Conservation (phyloP, 108 stramenopile species). For the Cafeteria roenbergensis region DNA sequence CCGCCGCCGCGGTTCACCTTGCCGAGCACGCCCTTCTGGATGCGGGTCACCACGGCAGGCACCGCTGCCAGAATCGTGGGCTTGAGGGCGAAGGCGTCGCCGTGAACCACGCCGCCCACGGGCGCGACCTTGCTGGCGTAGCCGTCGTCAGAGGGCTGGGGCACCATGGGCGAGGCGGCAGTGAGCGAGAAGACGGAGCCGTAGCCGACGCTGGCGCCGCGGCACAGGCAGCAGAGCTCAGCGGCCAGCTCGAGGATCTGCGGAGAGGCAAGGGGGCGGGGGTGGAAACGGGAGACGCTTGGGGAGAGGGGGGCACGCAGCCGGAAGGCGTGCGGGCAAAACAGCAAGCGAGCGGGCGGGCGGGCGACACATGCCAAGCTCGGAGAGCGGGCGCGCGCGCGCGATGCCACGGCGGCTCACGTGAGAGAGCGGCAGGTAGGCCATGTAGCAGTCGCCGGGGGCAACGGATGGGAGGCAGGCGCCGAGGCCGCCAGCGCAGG, state of each 20-base stretch:
- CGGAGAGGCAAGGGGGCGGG: too few relatives aligned
- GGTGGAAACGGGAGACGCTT: too few relatives aligned
- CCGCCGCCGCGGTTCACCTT: constrained; percentile 7
- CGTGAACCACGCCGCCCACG: constrained; percentile 2
- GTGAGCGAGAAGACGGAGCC: constrained; percentile 7
- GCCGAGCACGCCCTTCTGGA: constrained; percentile 6
- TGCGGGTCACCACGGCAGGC: constrained; percentile 17
- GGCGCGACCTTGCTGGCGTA: not conserved
- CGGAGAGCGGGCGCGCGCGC: too few relatives aligned
- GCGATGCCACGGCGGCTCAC: too few relatives aligned
- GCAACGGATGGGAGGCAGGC: constrained; percentile 22
- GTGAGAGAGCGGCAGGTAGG: constrained; percentile 27
- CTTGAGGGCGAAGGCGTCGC: constrained; percentile 15
- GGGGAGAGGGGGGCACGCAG: too few relatives aligned
- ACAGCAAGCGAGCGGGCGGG: too few relatives aligned
- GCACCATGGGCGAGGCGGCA: not conserved
- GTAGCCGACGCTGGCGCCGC: constrained; percentile 18
- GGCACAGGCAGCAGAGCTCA: not conserved
- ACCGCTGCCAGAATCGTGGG: constrained; percentile 22
- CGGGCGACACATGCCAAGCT: too few relatives aligned
- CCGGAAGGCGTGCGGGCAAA: too few relatives aligned
- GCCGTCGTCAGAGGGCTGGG: not conserved
- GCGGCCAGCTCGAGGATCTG: constrained; percentile 19
- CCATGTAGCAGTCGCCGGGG: constrained; percentile 11
- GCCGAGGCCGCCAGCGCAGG: constrained; percentile 41